Percentiles rank a stretch among this genome's conserved stretches.
Evolutionary conservation across 192 early-diverging fungal species (phyloP).

Genomic region (Backusella tarrabulga): DNA sequence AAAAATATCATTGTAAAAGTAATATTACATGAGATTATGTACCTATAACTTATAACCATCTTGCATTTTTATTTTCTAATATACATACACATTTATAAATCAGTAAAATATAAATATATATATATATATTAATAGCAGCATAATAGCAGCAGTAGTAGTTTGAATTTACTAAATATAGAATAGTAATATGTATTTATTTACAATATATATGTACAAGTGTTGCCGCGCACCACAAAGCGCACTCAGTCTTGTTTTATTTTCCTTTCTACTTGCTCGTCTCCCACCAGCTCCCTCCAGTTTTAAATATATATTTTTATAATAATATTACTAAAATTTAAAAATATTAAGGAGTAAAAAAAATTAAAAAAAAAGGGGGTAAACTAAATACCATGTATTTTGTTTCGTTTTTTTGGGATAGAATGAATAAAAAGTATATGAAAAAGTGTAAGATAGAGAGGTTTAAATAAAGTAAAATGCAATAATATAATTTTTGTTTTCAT

Average conservation of each 20-base stretch:
- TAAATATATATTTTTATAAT: not conserved
- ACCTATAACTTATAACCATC: not conserved
- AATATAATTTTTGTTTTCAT: not conserved
- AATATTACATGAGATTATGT: not conserved
- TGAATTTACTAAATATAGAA: not conserved
- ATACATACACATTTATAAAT: not conserved
- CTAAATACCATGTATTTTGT: not conserved
- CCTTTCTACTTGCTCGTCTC: not conserved
- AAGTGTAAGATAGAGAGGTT: not conserved
- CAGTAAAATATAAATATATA: not conserved
- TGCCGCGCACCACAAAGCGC: not conserved
- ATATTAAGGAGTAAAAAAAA: not conserved
- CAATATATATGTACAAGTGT: not conserved
- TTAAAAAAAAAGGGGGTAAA: not conserved
- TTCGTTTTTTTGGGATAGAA: not conserved
- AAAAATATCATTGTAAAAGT: conserved; percentile 21
- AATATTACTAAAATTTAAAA: not conserved
- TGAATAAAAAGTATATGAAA: not conserved
- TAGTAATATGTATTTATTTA: not conserved
- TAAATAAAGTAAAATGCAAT: not conserved
- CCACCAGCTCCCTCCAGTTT: not conserved
- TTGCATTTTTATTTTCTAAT: not conserved
- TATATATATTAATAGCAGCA: not conserved
- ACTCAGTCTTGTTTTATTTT: not conserved
- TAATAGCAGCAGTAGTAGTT: not conserved